Percentiles rank a stretch among this genome's conserved stretches.
phyloP scores from a whole-genome alignment of 2,329 filamentous ascomycete species.

The Bipolaris sorokiniana region DNA sequence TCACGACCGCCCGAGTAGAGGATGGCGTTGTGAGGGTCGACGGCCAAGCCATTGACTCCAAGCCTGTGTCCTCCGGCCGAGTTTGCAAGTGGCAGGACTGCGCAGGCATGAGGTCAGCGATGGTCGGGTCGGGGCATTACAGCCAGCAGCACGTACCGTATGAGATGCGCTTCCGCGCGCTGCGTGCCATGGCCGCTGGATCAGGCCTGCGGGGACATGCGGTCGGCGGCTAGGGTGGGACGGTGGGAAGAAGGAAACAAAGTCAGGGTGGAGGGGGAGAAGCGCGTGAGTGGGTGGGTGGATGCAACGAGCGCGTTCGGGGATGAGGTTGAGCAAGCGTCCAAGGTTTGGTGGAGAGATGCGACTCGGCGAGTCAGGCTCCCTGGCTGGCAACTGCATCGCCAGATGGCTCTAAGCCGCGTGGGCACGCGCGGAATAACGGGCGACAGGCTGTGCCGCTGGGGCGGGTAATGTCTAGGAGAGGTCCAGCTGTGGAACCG shows the following conservation, averaged over 20 bases:
- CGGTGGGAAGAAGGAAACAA: neutral
- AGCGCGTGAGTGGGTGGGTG: neutral
- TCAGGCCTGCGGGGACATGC: slow-evolving; percentile 28
- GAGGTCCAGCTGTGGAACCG: neutral
- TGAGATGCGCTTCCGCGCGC: slow-evolving; percentile 60
- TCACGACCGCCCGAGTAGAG: slow-evolving; percentile 96
- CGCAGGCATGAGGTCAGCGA: slow-evolving; percentile 20
- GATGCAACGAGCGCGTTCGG: neutral
- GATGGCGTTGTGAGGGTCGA: slow-evolving; percentile 81
- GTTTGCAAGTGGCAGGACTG: slow-evolving; percentile 75
- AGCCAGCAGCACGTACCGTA: slow-evolving; percentile 52
- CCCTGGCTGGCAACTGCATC: slow-evolving; percentile 13
- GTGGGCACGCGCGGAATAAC: slow-evolving; percentile 7
- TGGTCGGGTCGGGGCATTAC: too few relatives aligned
- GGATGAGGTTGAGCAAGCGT: neutral
- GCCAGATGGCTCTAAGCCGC: slow-evolving; percentile 7
- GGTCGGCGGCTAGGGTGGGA: slow-evolving; percentile 3
- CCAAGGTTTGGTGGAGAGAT: slow-evolving; percentile 7
- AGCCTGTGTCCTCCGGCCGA: slow-evolving; percentile 85
- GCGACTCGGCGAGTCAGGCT: slow-evolving; percentile 3
- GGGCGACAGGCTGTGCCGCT: slow-evolving; percentile 10
- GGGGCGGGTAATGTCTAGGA: slow-evolving; percentile 7
- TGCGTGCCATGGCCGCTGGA: slow-evolving; percentile 55
- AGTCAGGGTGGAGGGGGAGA: neutral
- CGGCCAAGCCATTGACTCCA: slow-evolving; percentile 91